A percentile compares a stretch with the other conserved stretches of the same genome.
Evolutionary conservation across 805 yeast species (phyloP).

Genomic region (Blastobotrys terrestris): DNA sequence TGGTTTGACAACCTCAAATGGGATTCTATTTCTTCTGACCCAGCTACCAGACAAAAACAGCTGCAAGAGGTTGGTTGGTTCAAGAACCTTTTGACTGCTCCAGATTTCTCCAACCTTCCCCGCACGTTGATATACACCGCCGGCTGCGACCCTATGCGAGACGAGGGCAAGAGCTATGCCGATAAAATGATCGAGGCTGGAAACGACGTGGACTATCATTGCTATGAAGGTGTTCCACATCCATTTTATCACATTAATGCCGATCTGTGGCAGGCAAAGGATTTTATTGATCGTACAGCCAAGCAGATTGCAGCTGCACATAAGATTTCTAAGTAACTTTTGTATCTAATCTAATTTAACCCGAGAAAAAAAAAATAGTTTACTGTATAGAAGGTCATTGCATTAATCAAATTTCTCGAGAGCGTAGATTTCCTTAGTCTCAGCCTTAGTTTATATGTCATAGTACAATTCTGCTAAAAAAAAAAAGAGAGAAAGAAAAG

Average conservation of each 20-base stretch:
- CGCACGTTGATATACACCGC: background rate
- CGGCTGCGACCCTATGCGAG: background rate
- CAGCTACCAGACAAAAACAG: background rate
- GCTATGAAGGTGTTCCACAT: background rate
- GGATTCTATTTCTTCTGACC: background rate
- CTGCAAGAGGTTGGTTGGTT: background rate
- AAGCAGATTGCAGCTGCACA: background rate
- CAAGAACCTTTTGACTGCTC: background rate
- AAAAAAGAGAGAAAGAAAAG: too few species aligned
- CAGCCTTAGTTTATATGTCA: too few species aligned
- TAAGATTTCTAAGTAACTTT: background rate
- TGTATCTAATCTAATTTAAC: too few species aligned
- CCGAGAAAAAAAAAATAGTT: too few species aligned
- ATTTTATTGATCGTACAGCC: background rate
- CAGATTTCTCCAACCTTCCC: background rate
- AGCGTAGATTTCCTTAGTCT: too few species aligned
- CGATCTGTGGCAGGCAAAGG: background rate
- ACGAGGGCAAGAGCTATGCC: background rate
- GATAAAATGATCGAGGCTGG: background rate
- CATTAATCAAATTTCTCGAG: too few species aligned
- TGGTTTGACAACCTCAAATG: background rate
- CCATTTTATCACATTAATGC: background rate
- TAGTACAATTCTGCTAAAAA: too few species aligned
- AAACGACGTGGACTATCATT: background rate
- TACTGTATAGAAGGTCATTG: too few species aligned